A percentile compares a stretch with the other conserved stretches of the same genome.
These are phyloP conservation scores for Peronospora belbahrii DNA, from an alignment of 352 stramenopile species.

Conservation along the genomic window DNA sequence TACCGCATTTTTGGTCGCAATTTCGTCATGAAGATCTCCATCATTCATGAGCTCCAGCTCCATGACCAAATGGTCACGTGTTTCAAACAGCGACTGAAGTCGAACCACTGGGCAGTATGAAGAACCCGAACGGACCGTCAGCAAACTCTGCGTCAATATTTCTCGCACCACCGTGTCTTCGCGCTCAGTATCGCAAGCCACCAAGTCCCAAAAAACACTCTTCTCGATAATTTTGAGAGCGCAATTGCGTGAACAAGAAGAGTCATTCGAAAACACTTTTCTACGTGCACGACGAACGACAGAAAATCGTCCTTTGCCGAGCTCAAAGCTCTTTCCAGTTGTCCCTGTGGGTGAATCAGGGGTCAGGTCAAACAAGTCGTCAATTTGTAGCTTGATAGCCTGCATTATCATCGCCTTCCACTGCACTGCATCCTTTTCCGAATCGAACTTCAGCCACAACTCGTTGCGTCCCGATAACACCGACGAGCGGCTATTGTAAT, in stretches of 20 bases:
- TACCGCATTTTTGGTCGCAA: conserved; percentile 67
- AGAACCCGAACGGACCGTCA: conserved; percentile 55
- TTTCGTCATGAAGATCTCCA: conserved; percentile 83
- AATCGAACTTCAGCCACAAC: conserved; percentile 58
- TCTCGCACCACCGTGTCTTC: conserved; percentile 80
- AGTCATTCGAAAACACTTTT: conserved; percentile 16
- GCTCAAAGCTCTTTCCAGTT: conserved; percentile 44
- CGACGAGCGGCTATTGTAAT: conserved; percentile 49
- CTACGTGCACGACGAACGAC: conserved; percentile 52
- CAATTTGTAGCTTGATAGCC: conserved; percentile 41
- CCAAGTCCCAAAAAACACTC: conserved; percentile 80
- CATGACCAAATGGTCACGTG: conserved; percentile 61
- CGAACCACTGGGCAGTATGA: conserved; percentile 69
- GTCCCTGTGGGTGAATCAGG: conserved; percentile 37
- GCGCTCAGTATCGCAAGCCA: conserved; percentile 81
- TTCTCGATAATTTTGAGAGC: conserved; percentile 93
- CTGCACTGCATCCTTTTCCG: conserved; percentile 25
- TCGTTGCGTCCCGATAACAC: conserved; percentile 42
- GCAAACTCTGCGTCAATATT: conserved; percentile 70
- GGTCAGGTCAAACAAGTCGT: conserved; percentile 61
- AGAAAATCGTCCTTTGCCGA: conserved; percentile 78
- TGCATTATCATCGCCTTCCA: conserved; percentile 36
- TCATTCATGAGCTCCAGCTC: conserved; percentile 82
- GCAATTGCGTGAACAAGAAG: conserved; percentile 37
- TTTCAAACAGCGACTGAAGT: conserved; percentile 80